Conservation (phyloP, 148 eudicot species). For the Fagopyrum esculentum region DNA sequence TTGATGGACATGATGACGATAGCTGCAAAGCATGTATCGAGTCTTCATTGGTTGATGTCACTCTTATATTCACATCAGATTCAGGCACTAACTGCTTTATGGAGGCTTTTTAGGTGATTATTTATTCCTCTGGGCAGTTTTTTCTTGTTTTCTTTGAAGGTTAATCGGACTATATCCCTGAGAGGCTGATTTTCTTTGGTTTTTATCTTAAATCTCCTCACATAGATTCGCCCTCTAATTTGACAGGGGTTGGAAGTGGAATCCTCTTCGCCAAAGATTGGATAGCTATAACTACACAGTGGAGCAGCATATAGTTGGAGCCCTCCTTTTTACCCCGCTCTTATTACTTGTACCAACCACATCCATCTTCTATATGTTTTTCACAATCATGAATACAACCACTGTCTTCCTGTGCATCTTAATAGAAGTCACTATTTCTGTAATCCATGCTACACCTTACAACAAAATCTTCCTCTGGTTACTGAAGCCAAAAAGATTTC, state of each 20-base stretch:
- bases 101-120: conserved; percentile 91
- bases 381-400: conserved; percentile 58
- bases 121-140: neutral
- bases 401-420: conserved; percentile 35
- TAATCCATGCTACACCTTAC: conserved; percentile 86
- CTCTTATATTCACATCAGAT: conserved; percentile 73
- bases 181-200: neutral
- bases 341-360: conserved; percentile 85
- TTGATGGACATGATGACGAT: conserved; percentile 51
- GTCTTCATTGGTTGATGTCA: conserved; percentile 64
- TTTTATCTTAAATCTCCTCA: neutral
- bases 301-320: conserved; percentile 94
- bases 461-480: conserved; percentile 64
- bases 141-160: neutral
- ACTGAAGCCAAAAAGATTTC: conserved; percentile 60
- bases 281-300: conserved; percentile 93
- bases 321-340: conserved; percentile 80
- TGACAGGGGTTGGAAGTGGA: conserved; percentile 82
- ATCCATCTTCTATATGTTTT: conserved; percentile 84
- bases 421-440: conserved; percentile 50
- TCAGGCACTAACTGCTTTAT: conserved; percentile 73
- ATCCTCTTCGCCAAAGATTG: conserved; percentile 88
- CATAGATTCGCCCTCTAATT: neutral
- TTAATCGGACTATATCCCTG: neutral
- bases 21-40: conserved; percentile 52